These are phyloP conservation scores for Secale cereale DNA, from an alignment of 176 grass and related monocot species.

Conservation along the genomic window DNA sequence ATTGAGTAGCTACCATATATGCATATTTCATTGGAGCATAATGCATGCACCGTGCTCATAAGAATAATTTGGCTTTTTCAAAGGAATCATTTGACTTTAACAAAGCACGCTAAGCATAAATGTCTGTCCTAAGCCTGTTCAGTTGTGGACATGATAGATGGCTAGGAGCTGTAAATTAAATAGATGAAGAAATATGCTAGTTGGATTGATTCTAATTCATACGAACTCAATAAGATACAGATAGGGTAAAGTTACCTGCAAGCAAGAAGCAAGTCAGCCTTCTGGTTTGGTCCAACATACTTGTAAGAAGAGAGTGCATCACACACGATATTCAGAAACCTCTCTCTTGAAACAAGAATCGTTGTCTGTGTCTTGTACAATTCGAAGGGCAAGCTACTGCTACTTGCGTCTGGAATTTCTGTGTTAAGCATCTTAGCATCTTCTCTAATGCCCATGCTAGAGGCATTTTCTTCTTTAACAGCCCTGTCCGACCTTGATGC, in stretches of 20 bases:
- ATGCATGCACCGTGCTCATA: not conserved
- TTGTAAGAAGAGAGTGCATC: slow-evolving; percentile 77
- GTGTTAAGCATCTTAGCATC: not conserved
- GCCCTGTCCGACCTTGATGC: slow-evolving; percentile 28
- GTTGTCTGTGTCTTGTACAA: slow-evolving; percentile 92
- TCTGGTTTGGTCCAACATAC: slow-evolving; percentile 88
- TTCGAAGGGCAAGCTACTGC: slow-evolving; percentile 61
- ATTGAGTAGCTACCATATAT: slow-evolving; percentile 13
- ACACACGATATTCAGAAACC: slow-evolving; percentile 68
- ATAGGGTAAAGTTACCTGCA: slow-evolving; percentile 61
- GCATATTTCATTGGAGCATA: slow-evolving; percentile 5
- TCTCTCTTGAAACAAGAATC: slow-evolving; percentile 59
- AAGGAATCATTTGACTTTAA: slow-evolving; percentile 20
- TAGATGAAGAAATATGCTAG: not conserved
- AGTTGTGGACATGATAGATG: not conserved
- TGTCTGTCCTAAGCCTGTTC: not conserved
- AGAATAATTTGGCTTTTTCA: not conserved
- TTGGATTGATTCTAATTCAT: not conserved
- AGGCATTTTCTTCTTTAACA: slow-evolving; percentile 25
- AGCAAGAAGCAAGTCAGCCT: slow-evolving; percentile 88
- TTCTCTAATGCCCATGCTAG: slow-evolving; percentile 14
- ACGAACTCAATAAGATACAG: not conserved
- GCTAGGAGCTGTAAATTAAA: not conserved
- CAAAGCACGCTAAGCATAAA: not conserved
- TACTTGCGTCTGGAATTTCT: slow-evolving; percentile 32